phyloP scores from a whole-genome alignment of 768 basidiomycete genomes.

The Pulveroboletus sp. region DNA sequence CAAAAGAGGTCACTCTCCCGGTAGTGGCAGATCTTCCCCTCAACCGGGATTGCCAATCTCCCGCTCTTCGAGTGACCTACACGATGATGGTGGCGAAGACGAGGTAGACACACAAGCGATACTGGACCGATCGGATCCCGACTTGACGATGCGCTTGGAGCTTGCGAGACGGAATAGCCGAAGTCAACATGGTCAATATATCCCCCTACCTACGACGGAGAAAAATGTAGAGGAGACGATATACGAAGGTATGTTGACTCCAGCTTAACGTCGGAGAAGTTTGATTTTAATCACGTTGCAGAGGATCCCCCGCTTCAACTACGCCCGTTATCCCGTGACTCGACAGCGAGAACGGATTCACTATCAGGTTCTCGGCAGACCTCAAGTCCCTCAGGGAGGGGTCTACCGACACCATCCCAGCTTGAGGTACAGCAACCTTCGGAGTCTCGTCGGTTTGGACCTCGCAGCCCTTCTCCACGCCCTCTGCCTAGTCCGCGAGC shows the following conservation, averaged over 20 bases:
- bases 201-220: conserved; percentile 40
- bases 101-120: conserved; percentile 38
- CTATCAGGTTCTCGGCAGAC: conserved; percentile 47
- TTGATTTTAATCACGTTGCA: conserved; percentile 22
- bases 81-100: conserved; percentile 39
- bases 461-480: conserved; percentile 70
- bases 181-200: conserved; percentile 56
- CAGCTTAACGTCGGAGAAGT: conserved; percentile 4
- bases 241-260: conserved; percentile 59
- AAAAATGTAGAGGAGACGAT: conserved; percentile 60
- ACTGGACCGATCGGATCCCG: conserved; percentile 67
- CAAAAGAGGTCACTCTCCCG: conserved; percentile 46
- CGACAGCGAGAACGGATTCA: conserved; percentile 37
- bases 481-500: conserved; percentile 45
- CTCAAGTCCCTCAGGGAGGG: conserved; percentile 38
- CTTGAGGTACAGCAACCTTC: conserved; percentile 45
- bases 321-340: conserved; percentile 54
- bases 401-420: conserved; percentile 31
- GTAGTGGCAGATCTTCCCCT: conserved; percentile 33
- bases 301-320: conserved; percentile 57
- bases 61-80: conserved; percentile 43
- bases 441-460: conserved; percentile 65
- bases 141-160: conserved; percentile 73
- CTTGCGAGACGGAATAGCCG: conserved; percentile 82
- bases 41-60: conserved; percentile 35